These are phyloP conservation scores for Termitomyces sp. DNA, from an alignment of 768 basidiomycete genomes.

Conservation along the genomic window DNA sequence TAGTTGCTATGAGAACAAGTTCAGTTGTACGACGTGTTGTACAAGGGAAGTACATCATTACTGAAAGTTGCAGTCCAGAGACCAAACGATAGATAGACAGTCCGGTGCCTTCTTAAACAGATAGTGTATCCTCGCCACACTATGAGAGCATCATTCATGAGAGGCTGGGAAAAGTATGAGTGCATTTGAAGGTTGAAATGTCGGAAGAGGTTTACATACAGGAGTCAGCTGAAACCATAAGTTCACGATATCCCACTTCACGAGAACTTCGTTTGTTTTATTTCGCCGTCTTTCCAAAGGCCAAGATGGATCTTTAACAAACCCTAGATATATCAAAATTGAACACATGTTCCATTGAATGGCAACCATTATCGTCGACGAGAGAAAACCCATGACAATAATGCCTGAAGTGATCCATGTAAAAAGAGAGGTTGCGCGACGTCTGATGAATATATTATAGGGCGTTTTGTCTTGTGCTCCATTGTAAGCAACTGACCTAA, in stretches of 20 bases:
- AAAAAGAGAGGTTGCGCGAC: background rate
- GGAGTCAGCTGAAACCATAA: background rate
- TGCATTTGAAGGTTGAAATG: background rate
- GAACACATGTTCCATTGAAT: background rate
- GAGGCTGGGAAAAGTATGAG: background rate
- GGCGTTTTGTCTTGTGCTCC: background rate
- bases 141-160: background rate
- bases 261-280: background rate
- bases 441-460: background rate
- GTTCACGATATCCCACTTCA: background rate
- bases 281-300: background rate
- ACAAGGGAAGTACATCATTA: background rate
- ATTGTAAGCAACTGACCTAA: background rate
- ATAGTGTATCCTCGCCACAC: background rate
- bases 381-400: background rate
- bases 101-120: background rate
- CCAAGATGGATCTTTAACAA: background rate
- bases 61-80: background rate
- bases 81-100: background rate
- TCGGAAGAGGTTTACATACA: background rate
- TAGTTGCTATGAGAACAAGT: background rate
- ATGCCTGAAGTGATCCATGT: background rate
- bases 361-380: background rate
- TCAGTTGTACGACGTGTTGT: background rate
- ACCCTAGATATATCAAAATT: background rate